Evolutionary conservation across 306 rosid genomes (phyloP), one percentile per base, ranked within the genome.

Genomic region (Glycine soja): DNA sequence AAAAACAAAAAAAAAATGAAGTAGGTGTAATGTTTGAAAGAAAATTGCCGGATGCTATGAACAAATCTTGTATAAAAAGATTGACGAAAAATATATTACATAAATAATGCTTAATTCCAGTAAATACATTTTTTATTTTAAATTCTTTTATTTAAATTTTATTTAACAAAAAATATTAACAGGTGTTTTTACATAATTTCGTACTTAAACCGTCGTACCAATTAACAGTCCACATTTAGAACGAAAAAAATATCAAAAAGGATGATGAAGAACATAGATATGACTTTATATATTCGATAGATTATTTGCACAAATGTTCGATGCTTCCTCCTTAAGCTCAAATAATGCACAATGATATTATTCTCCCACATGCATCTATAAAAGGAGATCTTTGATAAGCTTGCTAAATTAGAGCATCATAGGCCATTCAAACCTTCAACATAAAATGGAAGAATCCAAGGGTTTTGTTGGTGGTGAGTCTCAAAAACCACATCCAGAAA

Each of bases 401-500:
- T 9, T 5, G 8, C 1, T 11, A 64, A 65, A 24, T 24, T 40
- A 15, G 24, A 7, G 42, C 10, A 34, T 34, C 38, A 34, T 5
- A 50, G 34, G 45, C 30, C 30, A 24, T 24, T 54, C 24, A 30
- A 36, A 47, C 3, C 0, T 40, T 46, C 72, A 67, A 48, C 52
- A 70, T 0, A 70, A 68, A 53, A 6, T 10, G 62, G 71, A 70
- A 45, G 77, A 57, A 32, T 8, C 32, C 4, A 80, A 71, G 43
- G 52, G 64, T 16, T 47, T 59, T 47, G 57, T 12, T 30, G 59
- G 45, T 12, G 76, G 72, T 53, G 79, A 84, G 51, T 45, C 59
- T 63, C 75, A 61, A 52, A 75, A 80, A 34, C 11, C 10, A 58
- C 72, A 73, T 38, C 84, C 84, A 80, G 62, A 18, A 61, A 80